phyloP scores from a whole-genome alignment of 2,329 filamentous ascomycete species.

The Cercospora brassicicola region DNA sequence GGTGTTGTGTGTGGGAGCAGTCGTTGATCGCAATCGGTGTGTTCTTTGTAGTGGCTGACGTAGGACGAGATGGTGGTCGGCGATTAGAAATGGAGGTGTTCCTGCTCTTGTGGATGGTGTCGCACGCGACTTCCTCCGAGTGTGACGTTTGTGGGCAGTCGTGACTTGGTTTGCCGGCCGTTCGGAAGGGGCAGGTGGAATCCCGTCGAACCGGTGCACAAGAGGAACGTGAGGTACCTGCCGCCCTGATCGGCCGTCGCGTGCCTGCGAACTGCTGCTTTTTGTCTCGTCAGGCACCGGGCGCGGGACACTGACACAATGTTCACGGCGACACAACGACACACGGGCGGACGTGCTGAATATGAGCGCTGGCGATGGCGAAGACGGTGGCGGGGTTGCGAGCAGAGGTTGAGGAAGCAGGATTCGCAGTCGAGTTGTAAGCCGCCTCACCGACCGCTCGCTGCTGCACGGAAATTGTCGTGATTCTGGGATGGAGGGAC shows the following conservation, averaged over 20 bases:
- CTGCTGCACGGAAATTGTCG: neutral
- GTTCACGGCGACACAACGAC: neutral
- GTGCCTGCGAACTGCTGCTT: neutral
- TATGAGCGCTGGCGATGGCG: neutral
- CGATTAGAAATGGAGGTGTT: neutral
- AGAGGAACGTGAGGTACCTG: neutral
- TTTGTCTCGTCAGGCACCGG: neutral
- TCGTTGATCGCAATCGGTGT: neutral
- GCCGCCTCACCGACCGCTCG: neutral
- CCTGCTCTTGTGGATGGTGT: neutral
- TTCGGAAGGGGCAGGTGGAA: constrained; percentile 2
- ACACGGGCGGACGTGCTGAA: neutral
- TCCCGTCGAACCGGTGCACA: constrained; percentile 4
- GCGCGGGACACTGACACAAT: neutral
- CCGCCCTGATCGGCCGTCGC: neutral
- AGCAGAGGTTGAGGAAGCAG: neutral
- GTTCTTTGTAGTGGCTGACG: neutral
- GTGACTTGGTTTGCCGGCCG: constrained; percentile 2
- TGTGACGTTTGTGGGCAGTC: neutral
- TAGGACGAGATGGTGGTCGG: neutral
- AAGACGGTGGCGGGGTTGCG: neutral
- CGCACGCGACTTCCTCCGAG: constrained; percentile 7
- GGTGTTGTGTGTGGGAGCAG: neutral
- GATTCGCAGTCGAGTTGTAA: neutral
- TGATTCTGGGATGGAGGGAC: neutral